Evolutionary conservation across 2,329 filamentous ascomycete genomes (phyloP).

Genomic region (Neurospora sp.): DNA sequence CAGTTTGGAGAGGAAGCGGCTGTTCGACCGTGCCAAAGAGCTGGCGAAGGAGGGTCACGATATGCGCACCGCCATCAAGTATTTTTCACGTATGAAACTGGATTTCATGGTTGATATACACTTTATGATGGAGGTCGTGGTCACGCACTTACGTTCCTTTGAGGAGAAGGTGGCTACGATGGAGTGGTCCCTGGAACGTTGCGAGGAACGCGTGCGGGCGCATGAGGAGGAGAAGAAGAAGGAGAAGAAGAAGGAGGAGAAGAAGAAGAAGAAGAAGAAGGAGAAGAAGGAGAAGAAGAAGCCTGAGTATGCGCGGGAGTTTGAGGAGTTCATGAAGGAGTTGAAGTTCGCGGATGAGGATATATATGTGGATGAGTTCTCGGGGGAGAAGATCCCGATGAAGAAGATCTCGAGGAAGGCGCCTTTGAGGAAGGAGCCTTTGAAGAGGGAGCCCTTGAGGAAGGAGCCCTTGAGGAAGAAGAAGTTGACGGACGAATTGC

Average conservation of each 20-base stretch:
- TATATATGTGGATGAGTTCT: neutral
- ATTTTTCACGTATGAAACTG: neutral
- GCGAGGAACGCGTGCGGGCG: neutral
- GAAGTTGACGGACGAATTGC: neutral
- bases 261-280: neutral
- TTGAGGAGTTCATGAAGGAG: neutral
- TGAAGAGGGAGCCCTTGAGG: neutral
- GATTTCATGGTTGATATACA: neutral
- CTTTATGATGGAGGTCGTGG: neutral
- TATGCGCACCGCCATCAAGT: neutral
- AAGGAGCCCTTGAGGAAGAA: neutral
- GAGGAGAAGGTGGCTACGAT: neutral
- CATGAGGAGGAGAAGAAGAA: neutral
- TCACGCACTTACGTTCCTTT: neutral
- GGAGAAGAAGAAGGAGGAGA: neutral
- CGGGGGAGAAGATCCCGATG: neutral
- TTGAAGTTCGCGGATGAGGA: neutral
- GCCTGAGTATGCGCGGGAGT: neutral
- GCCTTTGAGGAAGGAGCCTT: too few species aligned
- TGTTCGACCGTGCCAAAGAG: neutral
- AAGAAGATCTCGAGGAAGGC: neutral
- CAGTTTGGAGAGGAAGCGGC: neutral
- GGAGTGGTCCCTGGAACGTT: neutral
- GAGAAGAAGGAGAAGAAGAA: neutral
- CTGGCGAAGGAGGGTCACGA: neutral